These are phyloP conservation scores for Penicillium sp. DNA, from an alignment of 2,329 filamentous ascomycete species.

Conservation along the genomic window DNA sequence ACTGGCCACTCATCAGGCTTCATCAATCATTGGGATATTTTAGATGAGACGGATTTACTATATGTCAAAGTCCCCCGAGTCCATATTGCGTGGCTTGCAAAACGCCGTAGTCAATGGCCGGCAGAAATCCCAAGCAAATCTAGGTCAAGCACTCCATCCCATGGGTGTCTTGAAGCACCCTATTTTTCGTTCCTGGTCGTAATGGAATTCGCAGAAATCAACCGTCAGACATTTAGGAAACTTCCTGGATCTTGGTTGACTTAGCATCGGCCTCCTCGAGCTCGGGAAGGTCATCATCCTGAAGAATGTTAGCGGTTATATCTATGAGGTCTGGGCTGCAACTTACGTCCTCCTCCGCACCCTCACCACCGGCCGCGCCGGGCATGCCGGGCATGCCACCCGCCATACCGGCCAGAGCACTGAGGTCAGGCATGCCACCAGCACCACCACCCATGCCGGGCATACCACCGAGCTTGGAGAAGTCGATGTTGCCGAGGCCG, in stretches of 20 bases:
- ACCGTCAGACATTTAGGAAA: constrained; percentile 28
- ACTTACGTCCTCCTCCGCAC: constrained; percentile 50
- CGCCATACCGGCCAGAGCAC: constrained; percentile 41
- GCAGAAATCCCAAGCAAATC: constrained; percentile 5
- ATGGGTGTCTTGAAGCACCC: constrained; percentile 16
- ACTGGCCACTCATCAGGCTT: constrained; percentile 6
- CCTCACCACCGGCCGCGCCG: constrained; percentile 26
- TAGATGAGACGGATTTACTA: constrained; percentile 4
- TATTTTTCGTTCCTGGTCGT: constrained; percentile 29
- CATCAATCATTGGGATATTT: constrained; percentile 13
- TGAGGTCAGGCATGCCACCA: constrained; percentile 52
- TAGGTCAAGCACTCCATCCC: constrained; percentile 13
- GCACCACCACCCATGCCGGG: constrained; percentile 46
- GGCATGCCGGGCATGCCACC: constrained; percentile 14
- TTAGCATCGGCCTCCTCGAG: constrained; percentile 52
- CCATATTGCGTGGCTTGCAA: not conserved
- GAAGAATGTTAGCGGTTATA: constrained; percentile 9
- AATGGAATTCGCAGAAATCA: constrained; percentile 24
- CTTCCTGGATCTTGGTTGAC: constrained; percentile 40
- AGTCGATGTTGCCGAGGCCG: constrained; percentile 86
- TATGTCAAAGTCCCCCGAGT: not conserved
- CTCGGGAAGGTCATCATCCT: constrained; percentile 80
- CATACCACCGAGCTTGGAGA: constrained; percentile 81
- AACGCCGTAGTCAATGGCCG: constrained; percentile 1
- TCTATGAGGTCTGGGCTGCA: not conserved